Conservation (phyloP, 768 basidiomycete genomes). For the Boletellus emodensis region DNA sequence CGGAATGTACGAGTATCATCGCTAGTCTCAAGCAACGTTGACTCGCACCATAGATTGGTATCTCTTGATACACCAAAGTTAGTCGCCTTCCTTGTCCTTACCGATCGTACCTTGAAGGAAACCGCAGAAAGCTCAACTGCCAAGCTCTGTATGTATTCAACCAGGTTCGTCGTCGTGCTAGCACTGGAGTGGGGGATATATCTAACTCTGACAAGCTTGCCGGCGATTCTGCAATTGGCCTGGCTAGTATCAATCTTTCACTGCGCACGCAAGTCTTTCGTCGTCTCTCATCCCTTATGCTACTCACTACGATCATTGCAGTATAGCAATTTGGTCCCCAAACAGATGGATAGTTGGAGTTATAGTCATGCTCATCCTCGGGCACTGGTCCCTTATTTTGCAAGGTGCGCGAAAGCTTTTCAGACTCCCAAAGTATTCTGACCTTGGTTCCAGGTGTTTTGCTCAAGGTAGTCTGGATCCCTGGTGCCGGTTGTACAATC, state of each 20-base stretch:
- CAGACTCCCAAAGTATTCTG: not conserved
- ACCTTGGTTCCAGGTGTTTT: constrained; percentile 43
- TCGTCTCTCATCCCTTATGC: not conserved
- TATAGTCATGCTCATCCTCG: constrained; percentile 54
- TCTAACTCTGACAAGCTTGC: constrained; percentile 31
- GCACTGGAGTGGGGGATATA: not conserved
- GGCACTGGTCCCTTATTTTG: constrained; percentile 68
- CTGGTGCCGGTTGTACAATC: constrained; percentile 49
- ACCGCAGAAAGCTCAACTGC: constrained; percentile 37
- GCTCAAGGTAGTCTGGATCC: constrained; percentile 55
- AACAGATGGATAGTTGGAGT: constrained; percentile 47
- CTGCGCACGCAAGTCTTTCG: constrained; percentile 38
- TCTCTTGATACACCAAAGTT: constrained; percentile 36
- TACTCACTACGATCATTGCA: constrained; percentile 20
- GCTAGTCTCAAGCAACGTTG: not conserved
- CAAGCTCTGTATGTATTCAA: constrained; percentile 47
- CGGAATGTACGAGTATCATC: constrained; percentile 37
- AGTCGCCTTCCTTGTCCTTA: not conserved
- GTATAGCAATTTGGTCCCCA: constrained; percentile 65
- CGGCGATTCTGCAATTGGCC: constrained; percentile 40
- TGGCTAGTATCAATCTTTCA: constrained; percentile 46
- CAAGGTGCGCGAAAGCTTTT: constrained; percentile 42
- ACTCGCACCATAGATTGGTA: constrained; percentile 19
- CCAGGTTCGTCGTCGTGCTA: constrained; percentile 31
- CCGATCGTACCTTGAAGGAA: not conserved